Evolutionary conservation across 768 basidiomycete species (phyloP).

Genomic region (Mycena sanguinolenta): DNA sequence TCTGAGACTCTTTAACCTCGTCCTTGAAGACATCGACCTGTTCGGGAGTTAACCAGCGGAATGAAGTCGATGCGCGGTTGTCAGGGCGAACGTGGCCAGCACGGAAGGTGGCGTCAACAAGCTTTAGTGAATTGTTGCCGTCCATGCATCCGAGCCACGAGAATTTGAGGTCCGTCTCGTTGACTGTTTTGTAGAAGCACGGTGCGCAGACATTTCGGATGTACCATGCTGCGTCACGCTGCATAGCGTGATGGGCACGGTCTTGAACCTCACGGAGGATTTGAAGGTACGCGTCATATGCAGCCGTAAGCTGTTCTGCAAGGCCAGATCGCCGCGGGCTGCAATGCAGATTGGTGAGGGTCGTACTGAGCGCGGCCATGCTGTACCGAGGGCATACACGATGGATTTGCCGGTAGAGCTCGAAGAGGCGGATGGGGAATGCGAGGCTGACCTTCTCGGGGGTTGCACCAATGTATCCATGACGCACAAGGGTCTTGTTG

Average conservation of each 20-base stretch:
- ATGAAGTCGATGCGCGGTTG: too few species aligned
- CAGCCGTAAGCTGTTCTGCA: too few species aligned
- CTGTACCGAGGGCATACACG: conserved; percentile 25
- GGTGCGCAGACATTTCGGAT: conserved; percentile 15
- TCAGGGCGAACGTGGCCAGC: conserved; percentile 9
- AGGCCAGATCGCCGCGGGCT: neutral
- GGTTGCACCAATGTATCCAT: conserved; percentile 41
- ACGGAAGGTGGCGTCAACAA: conserved; percentile 12
- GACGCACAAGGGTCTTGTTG: conserved; percentile 34
- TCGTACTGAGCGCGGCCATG: conserved; percentile 35
- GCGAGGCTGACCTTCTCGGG: conserved; percentile 36
- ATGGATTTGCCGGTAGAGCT: conserved; percentile 42
- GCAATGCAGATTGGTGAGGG: conserved; percentile 36
- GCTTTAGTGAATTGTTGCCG: too few species aligned
- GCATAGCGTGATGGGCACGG: neutral
- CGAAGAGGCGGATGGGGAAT: conserved; percentile 36
- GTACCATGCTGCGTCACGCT: conserved; percentile 5
- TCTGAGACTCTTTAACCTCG: too few species aligned
- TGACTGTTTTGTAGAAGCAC: conserved; percentile 3
- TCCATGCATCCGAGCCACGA: neutral
- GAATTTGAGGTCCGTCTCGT: conserved; percentile 1
- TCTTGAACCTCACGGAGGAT: conserved; percentile 10
- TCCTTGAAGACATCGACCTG: too few species aligned
- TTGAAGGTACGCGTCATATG: conserved; percentile 19
- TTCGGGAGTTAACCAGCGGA: too few species aligned